A percentile compares a stretch with the other conserved stretches of the same genome.
Conservation (phyloP, 768 basidiomycete genomes). For the Psilocybe azurescens region DNA sequence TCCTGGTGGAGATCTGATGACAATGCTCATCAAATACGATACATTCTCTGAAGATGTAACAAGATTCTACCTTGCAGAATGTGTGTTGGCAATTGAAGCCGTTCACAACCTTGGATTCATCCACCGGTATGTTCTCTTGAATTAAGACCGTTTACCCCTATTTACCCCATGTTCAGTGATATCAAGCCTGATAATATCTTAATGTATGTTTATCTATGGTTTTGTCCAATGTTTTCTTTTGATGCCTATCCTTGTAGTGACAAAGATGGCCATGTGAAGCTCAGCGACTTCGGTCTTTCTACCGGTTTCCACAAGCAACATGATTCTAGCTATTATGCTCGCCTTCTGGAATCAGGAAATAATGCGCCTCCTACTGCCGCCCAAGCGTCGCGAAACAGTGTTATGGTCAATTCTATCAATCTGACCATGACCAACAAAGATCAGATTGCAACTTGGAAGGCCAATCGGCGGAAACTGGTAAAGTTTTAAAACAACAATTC, state of each 20-base stretch:
- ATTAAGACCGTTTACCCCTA: background rate
- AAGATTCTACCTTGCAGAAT: constrained; percentile 98
- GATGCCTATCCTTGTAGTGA: constrained; percentile 49
- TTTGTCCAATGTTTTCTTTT: constrained; percentile 37
- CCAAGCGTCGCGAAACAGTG: constrained; percentile 80
- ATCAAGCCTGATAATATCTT: constrained; percentile 98
- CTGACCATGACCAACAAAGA: constrained; percentile 94
- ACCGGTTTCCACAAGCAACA: constrained; percentile 99
- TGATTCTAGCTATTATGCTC: constrained; percentile 94
- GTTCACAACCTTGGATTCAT: constrained; percentile 98
- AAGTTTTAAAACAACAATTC: constrained; percentile 25
- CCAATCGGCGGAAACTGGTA: constrained; percentile 94
- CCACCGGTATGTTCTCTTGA: constrained; percentile 68
- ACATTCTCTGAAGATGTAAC: constrained; percentile 98
- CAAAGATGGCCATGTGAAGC: constrained; percentile 95
- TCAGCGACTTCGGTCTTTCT: constrained; percentile 97
- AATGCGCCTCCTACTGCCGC: constrained; percentile 48
- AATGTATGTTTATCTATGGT: constrained; percentile 41
- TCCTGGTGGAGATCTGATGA: constrained; percentile 98
- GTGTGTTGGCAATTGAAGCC: constrained; percentile 95
- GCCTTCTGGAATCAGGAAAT: constrained; percentile 74
- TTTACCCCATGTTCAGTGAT: constrained; percentile 58
- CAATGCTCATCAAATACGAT: constrained; percentile 99
- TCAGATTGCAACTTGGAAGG: constrained; percentile 98
- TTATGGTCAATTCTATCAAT: constrained; percentile 97